phyloP scores from a whole-genome alignment of 495 filamentous ascomycete genomes.

The Talaromyces nanjingensis region DNA sequence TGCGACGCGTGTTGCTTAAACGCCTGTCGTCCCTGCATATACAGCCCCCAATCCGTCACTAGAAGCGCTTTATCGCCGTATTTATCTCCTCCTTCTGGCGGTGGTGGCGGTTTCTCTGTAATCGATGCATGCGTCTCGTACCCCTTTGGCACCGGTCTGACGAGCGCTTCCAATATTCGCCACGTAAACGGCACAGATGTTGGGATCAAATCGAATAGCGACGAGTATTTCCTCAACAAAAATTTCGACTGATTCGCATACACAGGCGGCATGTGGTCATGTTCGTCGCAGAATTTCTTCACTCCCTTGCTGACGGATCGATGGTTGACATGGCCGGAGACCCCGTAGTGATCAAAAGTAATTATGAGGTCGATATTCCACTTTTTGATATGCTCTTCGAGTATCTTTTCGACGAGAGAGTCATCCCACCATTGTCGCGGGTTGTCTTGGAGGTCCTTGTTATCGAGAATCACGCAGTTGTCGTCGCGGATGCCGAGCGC shows the following conservation, averaged over 20 bases:
- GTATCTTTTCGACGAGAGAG: conserved; percentile 20
- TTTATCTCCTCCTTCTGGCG: conserved; percentile 13
- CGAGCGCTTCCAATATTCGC: conserved; percentile 27
- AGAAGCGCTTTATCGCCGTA: conserved; percentile 21
- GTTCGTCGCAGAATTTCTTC: conserved; percentile 19
- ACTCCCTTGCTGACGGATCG: conserved; percentile 34
- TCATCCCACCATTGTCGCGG: conserved; percentile 36
- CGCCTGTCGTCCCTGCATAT: conserved; percentile 25
- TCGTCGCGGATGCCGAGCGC: conserved; percentile 24
- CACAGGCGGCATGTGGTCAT: conserved; percentile 20
- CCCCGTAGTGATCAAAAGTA: conserved; percentile 35
- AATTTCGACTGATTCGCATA: conserved; percentile 30
- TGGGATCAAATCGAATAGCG: conserved; percentile 29
- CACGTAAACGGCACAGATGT: conserved; percentile 30
- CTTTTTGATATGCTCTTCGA: conserved; percentile 25
- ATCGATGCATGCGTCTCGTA: neutral
- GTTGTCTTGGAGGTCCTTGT: conserved; percentile 30
- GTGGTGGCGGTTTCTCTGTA: neutral
- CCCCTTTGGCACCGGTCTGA: conserved; percentile 16
- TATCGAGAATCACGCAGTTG: conserved; percentile 28
- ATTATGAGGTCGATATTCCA: conserved; percentile 38
- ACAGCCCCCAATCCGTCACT: conserved; percentile 28
- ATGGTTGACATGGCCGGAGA: conserved; percentile 37
- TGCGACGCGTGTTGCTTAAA: conserved; percentile 31
- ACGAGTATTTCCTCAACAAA: conserved; percentile 31